Conservation (phyloP, 208 protist species). For the Trichomonas gallinae region DNA sequence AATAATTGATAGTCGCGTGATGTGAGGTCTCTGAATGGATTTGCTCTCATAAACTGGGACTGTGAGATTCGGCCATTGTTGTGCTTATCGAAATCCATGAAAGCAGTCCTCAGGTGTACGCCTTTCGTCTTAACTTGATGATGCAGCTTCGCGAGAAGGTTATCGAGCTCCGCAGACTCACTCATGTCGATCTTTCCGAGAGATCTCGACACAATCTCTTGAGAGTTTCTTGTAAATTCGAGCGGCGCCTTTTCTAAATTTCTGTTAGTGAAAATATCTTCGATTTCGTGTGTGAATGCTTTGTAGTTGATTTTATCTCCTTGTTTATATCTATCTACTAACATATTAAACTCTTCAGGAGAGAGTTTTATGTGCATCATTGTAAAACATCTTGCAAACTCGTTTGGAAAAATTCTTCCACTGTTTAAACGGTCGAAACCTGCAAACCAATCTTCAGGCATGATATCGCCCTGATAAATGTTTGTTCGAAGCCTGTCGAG, state of each 20-base stretch:
- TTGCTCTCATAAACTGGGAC: background rate
- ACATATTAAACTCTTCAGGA: background rate
- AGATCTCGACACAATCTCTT: background rate
- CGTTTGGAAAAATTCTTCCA: background rate
- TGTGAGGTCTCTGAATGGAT: background rate
- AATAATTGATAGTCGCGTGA: background rate
- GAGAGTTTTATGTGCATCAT: background rate
- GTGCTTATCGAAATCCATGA: background rate
- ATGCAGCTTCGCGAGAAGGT: background rate
- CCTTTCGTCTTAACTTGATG: constrained; percentile 7
- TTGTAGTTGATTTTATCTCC: background rate
- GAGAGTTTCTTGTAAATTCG: background rate
- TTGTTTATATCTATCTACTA: background rate
- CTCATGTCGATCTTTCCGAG: background rate
- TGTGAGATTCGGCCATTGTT: background rate
- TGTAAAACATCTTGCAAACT: background rate
- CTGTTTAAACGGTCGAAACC: background rate
- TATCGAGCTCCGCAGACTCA: background rate
- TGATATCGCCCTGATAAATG: background rate
- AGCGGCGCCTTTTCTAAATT: background rate
- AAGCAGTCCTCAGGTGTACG: background rate
- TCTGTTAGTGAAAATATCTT: constrained; percentile 10
- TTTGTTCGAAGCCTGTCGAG: background rate
- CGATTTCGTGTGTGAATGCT: background rate
- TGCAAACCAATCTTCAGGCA: background rate